Base-by-base conservation (phyloP, 1,139 yeast genomes). In the Yamadazyma friedrichii region DNA sequence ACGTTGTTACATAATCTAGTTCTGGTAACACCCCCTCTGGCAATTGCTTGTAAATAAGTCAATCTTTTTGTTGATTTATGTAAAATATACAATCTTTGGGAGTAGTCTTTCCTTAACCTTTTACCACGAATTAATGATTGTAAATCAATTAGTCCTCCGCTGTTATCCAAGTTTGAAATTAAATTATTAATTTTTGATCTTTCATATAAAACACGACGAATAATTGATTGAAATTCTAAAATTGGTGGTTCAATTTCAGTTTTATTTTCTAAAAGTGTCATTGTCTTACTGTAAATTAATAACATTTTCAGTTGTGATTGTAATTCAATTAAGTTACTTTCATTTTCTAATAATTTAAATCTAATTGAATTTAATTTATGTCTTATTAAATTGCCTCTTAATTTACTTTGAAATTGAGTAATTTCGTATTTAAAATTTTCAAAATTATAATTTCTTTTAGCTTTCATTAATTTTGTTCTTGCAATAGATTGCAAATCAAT, bases 11-110 rank as follows among this genome's bases (percentile, higher is more conserved):
- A 72, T 39, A 79, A 56, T 27, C 61, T 64, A 3, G 70, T 65
- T 50, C 88, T 65, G 1, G 70, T 49, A 3, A 72, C 51, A 1
- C 75, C 80, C 25, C 83, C 87, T 45, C 86, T 67, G 1, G 71
- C 66, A 43, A 76, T 65, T 31, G 79, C 65, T 53, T 82, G 88
- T 2, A 80, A 56, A 22, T 70, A 77, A 29, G 49, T 46, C 6
- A 68, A 42, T 1, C 46, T 32, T 1, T 39, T 36, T 24, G 44
- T 42, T 10, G 45, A 45, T 13, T 49, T 48, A 22, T 47, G 36
- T 5, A 67, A 47, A 0, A 42, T 44, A 9, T 50, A 42, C 15
- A 59, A 56, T 15, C 47, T 50, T n/a, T 42, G 31, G 33, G 52
- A 46, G 10, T 61, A 52, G 1, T 51, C 49, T 9, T 51, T 46